These are phyloP conservation scores for Capsicum pubescens DNA, from an alignment of 257 asterid genomes.

Conservation along the genomic window DNA sequence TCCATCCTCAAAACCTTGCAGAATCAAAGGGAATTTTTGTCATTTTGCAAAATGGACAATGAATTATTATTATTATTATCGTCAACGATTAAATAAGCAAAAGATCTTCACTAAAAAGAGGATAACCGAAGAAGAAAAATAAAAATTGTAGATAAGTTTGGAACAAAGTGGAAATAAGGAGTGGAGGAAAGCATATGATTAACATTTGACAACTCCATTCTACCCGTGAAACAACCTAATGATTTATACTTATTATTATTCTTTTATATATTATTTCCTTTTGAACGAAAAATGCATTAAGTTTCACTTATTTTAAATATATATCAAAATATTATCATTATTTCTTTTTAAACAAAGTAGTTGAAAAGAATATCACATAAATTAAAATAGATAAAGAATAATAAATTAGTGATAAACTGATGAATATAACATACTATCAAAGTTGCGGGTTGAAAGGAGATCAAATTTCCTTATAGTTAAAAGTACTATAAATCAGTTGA, in stretches of 20 bases:
- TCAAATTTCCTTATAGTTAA: neutral
- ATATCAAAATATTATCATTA: no score
- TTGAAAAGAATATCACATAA: neutral
- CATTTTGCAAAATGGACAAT: neutral
- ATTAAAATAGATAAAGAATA: no score
- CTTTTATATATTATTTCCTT: neutral
- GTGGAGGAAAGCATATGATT: neutral
- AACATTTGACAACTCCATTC: neutral
- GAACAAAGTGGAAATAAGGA: neutral
- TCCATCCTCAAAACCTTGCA: slow-evolving; percentile 10
- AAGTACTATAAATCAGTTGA: no score
- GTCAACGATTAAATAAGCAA: neutral
- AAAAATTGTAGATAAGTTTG: neutral
- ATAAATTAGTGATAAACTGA: no score
- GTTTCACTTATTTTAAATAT: neutral
- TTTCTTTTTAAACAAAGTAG: no score
- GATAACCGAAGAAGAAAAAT: neutral
- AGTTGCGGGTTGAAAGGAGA: neutral
- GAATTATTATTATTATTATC: neutral
- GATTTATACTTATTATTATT: neutral
- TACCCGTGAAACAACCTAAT: slow-evolving; percentile 25
- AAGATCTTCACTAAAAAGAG: neutral
- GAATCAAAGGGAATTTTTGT: neutral
- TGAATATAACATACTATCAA: no score
- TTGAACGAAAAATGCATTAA: neutral